Evolutionary conservation across 108 stramenopile genomes (phyloP).

Genomic region (Cyclotella atomus): DNA sequence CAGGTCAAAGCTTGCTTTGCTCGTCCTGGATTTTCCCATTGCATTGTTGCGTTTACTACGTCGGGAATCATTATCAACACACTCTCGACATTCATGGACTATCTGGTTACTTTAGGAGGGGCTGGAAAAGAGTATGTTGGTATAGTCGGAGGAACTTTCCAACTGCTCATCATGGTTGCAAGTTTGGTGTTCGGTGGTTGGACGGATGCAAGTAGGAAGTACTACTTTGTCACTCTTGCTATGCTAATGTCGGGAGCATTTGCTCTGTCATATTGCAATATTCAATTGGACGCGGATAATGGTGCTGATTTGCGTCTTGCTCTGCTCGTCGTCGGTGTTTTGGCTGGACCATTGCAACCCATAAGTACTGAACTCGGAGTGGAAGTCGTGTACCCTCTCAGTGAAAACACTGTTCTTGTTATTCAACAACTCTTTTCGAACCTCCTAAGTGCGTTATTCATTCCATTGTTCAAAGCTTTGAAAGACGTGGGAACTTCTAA

Average conservation of each 20-base stretch:
- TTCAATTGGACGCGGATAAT: conserved; percentile 76
- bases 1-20: conserved; percentile 81
- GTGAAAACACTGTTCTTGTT: conserved; percentile 91
- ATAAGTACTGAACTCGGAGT: conserved; percentile 90
- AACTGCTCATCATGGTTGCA: conserved; percentile 87
- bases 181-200: conserved; percentile 84
- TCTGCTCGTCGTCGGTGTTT: conserved; percentile 76
- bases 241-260: conserved; percentile 89
- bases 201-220: conserved; percentile 83
- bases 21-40: conserved; percentile 80
- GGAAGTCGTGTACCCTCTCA: conserved; percentile 86
- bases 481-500: conserved; percentile 64
- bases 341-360: conserved; percentile 91
- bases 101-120: conserved; percentile 84
- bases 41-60: conserved; percentile 82
- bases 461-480: conserved; percentile 86
- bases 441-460: conserved; percentile 84
- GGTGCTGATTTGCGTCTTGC: conserved; percentile 75
- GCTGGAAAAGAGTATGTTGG: conserved; percentile 81
- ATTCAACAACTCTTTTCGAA: conserved; percentile 93
- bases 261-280: conserved; percentile 84
- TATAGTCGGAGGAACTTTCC: conserved; percentile 87
- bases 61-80: conserved; percentile 90
- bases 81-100: conserved; percentile 91
- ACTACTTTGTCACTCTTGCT: conserved; percentile 80